A percentile compares a stretch with the other conserved stretches of the same genome.
Conservation (phyloP, 257 asterid genomes). For the Penstemon davidsonii region DNA sequence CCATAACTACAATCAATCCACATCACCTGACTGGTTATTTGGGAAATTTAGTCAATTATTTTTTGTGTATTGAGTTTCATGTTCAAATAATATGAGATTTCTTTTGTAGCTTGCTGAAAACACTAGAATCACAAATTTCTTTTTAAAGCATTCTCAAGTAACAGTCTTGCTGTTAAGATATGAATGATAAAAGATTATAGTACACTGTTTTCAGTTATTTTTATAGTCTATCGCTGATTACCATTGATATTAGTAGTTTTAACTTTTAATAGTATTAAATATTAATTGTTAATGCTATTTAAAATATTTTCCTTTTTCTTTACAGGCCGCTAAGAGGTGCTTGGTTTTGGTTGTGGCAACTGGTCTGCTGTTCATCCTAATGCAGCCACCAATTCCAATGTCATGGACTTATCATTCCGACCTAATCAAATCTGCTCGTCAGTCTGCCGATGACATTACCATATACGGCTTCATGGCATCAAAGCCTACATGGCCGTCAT, state of each 20-base stretch:
- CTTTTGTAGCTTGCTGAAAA: not conserved
- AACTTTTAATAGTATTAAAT: slow-evolving; percentile 13
- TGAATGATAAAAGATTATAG: not conserved
- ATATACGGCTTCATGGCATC: slow-evolving; percentile 88
- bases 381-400: slow-evolving; percentile 94
- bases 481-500: slow-evolving; percentile 96
- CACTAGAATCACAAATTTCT: not conserved
- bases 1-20: slow-evolving; percentile 21
- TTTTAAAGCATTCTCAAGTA: slow-evolving; percentile 9
- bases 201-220: not conserved
- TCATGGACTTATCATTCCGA: slow-evolving; percentile 85
- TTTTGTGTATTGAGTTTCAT: slow-evolving; percentile 15
- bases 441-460: slow-evolving; percentile 87
- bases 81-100: slow-evolving; percentile 21
- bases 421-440: slow-evolving; percentile 76
- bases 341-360: slow-evolving; percentile 85
- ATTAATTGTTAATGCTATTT: slow-evolving; percentile 19
- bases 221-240: slow-evolving; percentile 4
- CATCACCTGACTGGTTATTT: slow-evolving; percentile 13
- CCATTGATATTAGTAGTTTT: not conserved
- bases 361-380: slow-evolving; percentile 71
- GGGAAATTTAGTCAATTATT: slow-evolving; percentile 1
- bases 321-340: slow-evolving; percentile 91
- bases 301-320: slow-evolving; percentile 17
- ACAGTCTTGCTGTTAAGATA: not conserved